Base-by-base conservation (phyloP, 108 stramenopile genomes). In the Stephanodiscus triporus region DNA sequence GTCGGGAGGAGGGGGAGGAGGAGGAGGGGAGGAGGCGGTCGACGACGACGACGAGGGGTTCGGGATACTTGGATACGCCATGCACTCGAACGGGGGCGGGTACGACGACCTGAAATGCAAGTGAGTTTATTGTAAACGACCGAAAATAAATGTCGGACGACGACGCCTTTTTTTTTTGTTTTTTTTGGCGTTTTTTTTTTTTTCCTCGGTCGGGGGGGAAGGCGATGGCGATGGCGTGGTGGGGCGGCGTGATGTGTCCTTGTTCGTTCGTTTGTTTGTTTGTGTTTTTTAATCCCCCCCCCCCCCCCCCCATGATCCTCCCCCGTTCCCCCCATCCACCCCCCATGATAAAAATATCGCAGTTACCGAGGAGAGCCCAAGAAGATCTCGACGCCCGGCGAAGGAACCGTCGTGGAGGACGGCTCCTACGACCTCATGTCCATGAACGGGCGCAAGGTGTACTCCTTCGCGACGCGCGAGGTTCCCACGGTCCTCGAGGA, bases 371-470 rank as follows among this genome's bases (percentile, higher is more conserved):
- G 95, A 34, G 64, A 74, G 50, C 88, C 91, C 26, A 79, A 86
- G 45, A 61, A 62, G 22, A 81, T 97, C 47, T 66, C 85, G 17
- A 95, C 91, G 29, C 92, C 89, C 30, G 91, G 76, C 14, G 89
- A 83, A 27, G 85, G 85, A 16, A 92, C 88, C 19, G 59, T 84
- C 17, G 73, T 96, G 9, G 85, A 80, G 57, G 80, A 84, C 56
- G 96, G 93, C 47, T 80, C 78, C 2, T 98, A 97, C 84, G 80
- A 82, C 29, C 71, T 77, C 22, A 69, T 97, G 57, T 66, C 82
- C 14, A 98, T 98, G 98, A 97, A 97, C 58, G 98, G 98, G 0
- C 85, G 90, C 50, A 91, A 97, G 67, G 93, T 97, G 45, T 98
- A 97, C 91, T 92, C 95, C 72, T 98, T 98, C 75, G 98, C 98